Percentiles rank a stretch among this genome's conserved stretches.
Evolutionary conservation across 2,329 filamentous ascomycete genomes (phyloP).

Genomic region (Karstenula rhodostoma): DNA sequence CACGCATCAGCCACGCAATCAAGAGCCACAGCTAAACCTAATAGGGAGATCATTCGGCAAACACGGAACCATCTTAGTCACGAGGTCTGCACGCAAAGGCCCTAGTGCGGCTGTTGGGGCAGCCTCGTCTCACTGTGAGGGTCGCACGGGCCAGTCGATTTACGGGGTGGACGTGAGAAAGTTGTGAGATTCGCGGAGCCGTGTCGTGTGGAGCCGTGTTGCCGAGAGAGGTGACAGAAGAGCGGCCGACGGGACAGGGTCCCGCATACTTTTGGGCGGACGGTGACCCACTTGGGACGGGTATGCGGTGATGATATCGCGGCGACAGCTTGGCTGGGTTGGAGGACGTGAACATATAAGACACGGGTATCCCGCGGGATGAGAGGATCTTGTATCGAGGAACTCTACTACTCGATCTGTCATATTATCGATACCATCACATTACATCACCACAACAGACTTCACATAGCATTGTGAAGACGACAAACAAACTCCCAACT

Average conservation of each 20-base stretch:
- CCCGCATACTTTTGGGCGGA: not conserved
- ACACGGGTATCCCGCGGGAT: not conserved
- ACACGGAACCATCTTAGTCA: slow-evolving; percentile 1
- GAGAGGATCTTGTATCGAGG: not conserved
- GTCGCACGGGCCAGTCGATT: not conserved
- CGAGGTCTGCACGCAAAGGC: not conserved
- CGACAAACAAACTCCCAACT: not conserved
- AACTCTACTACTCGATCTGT: not conserved
- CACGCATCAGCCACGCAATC: slow-evolving; percentile 14
- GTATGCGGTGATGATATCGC: not conserved
- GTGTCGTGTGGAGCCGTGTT: slow-evolving; percentile 11
- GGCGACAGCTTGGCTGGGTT: not conserved
- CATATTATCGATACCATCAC: not conserved
- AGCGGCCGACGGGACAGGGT: not conserved
- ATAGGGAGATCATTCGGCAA: not conserved
- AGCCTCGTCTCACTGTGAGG: slow-evolving; percentile 4
- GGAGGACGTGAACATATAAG: not conserved
- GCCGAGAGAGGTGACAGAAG: not conserved
- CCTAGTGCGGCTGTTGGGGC: not conserved
- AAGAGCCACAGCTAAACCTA: not conserved
- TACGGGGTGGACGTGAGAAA: not conserved
- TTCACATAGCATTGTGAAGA: not conserved
- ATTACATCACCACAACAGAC: not conserved
- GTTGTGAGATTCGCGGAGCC: slow-evolving; percentile 7
- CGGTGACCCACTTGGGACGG: slow-evolving; percentile 4